Evolutionary conservation across 1,284 basidiomycete species (phyloP), one percentile per base, ranked within the genome.

Genomic region (Schizophyllum amplum): DNA sequence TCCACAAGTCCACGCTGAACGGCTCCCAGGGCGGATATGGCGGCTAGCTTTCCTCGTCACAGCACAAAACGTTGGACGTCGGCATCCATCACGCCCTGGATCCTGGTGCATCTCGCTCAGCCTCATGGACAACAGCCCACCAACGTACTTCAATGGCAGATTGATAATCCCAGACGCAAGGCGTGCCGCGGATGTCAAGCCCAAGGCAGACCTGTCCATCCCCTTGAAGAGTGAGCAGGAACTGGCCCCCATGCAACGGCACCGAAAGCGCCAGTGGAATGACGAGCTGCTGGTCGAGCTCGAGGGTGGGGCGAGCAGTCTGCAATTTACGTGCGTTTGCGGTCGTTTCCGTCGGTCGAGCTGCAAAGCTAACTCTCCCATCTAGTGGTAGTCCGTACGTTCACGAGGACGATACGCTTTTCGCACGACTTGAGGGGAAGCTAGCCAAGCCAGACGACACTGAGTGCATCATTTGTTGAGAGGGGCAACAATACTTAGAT

Each of bases 401-500:
- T 24, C 72, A 73, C 4, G 54, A 67, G 1, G 80, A 86, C 57
- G 84, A 83, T 15, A 75, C 75, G 11, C 68, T 87, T 20, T 66
- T 72, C 47, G 80, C 69, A 0, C 72, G 77, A 20, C 68, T 87
- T 4, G 84, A 86, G 64, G 83, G 78, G 3, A 71, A 74, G 33
- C 71, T 87, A 6, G 71, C 66, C 11, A 76, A 72, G 58, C 71
- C 77, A 1, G 71, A 75, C n/a, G 57, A 42, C 33, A 13, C 70
- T 1, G 82, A 84, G 1, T 86, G 84, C 61, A 66, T 82, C 13
- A 79, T 86, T 47, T 84, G 81, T 61, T 87, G 66, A 71, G n/a
- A n/a, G 33, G 33, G 13, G 33, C 33, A 42, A 17, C 33, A 42
- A 42, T 2, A 42, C n/a, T n/a, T n/a, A n/a, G n/a, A n/a, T 33